A percentile compares a stretch with the other conserved stretches of the same genome.
Conservation (phyloP, 1,284 basidiomycete species). For the Leccinum solheimii region DNA sequence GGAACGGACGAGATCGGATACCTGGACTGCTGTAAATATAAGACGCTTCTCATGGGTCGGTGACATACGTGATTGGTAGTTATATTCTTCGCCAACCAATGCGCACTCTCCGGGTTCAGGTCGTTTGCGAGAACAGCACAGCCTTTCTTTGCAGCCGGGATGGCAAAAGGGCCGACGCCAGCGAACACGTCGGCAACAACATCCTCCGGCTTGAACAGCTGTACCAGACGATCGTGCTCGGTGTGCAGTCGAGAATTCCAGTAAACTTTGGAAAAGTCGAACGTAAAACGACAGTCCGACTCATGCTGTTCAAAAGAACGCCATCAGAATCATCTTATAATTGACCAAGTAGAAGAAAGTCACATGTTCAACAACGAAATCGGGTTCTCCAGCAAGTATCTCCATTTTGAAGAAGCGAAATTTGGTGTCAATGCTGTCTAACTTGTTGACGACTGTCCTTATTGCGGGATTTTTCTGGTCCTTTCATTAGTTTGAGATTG, state of each 20-base stretch:
- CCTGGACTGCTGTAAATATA: constrained; percentile 46
- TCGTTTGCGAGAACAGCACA: constrained; percentile 92
- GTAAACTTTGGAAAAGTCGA: constrained; percentile 95
- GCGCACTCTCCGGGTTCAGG: constrained; percentile 86
- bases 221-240: constrained; percentile 87
- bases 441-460: constrained; percentile 94
- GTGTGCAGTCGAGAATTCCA: constrained; percentile 96
- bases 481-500: constrained; percentile 5
- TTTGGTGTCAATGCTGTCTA: constrained; percentile 82
- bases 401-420: constrained; percentile 99
- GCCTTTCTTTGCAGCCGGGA: constrained; percentile 91
- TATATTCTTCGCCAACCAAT: constrained; percentile 78
- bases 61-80: constrained; percentile 67
- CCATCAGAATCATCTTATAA: background rate
- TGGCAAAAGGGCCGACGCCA: constrained; percentile 95
- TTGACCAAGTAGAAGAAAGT: constrained; percentile 23
- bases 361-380: constrained; percentile 86
- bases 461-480: constrained; percentile 79
- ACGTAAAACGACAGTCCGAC: constrained; percentile 83
- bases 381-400: constrained; percentile 85
- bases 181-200: constrained; percentile 94
- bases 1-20: constrained; percentile 63
- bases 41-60: constrained; percentile 1
- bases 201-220: constrained; percentile 66
- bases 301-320: constrained; percentile 59